phyloP scores from a whole-genome alignment of 306 rosid species.

The Leucaena leucocephala region DNA sequence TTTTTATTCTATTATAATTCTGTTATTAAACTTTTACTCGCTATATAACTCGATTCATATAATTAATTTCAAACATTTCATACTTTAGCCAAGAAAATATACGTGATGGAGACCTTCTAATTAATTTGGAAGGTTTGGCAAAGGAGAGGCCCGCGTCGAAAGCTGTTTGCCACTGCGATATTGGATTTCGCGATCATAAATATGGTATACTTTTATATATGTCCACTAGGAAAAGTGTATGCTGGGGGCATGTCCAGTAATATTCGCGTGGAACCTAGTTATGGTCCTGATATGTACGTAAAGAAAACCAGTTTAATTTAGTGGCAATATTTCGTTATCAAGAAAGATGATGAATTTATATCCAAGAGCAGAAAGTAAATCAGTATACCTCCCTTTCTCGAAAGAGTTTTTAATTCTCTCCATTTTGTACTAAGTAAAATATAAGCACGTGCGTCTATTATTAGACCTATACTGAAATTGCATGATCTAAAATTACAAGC shows the following conservation, averaged over 20 bases:
- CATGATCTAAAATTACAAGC: background rate
- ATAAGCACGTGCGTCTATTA: background rate
- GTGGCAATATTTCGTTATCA: background rate
- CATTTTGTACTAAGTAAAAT: too few species aligned
- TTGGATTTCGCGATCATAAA: background rate
- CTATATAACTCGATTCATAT: too few species aligned
- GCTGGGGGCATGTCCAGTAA: background rate
- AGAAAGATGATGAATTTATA: too few species aligned
- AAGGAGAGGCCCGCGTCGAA: slow-evolving; percentile 1
- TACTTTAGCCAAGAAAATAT: too few species aligned
- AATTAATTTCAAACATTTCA: too few species aligned
- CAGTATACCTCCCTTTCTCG: too few species aligned
- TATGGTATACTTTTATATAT: too few species aligned
- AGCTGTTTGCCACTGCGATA: slow-evolving; percentile 27
- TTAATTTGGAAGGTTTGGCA: background rate
- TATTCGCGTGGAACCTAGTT: slow-evolving; percentile 21
- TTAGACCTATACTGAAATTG: background rate
- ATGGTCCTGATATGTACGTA: background rate
- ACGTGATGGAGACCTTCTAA: background rate
- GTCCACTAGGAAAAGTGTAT: background rate
- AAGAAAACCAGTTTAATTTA: background rate
- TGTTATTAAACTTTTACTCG: too few species aligned
- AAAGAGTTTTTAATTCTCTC: too few species aligned
- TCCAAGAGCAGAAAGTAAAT: background rate
- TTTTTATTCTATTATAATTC: too few species aligned